Base-by-base conservation (phyloP, 495 filamentous ascomycete genomes). In the Neurospora terricola region DNA sequence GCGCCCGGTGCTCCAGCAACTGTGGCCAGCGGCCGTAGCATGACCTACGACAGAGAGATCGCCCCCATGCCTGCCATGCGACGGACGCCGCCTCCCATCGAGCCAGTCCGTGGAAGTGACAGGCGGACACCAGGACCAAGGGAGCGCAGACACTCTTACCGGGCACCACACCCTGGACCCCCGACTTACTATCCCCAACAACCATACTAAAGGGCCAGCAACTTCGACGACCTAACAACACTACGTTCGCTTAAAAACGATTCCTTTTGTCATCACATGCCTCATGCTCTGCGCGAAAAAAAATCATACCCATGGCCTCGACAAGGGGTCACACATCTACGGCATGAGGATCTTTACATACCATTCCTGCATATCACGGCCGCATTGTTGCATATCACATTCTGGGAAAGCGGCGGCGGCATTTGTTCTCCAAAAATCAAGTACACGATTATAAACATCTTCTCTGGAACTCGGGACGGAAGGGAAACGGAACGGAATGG, bases 21-120 rank as follows among this genome's bases (percentile, higher is more conserved):
- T 21, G 79, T 80, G 5, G 79, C 76, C 21, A 82, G 80, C 74
- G 81, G 80, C 1, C 78, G 77, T 43, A 80, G 77, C 73, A 71
- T 78, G 43, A 69, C 74, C 43, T 78, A 77, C 71, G 81, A 82
- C 38, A 75, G 77, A 43, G 79, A 79, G 23, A 59, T 74, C 21
- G 38, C 72, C 34, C 69, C 70, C 9, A 34, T 43, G 12, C 68
- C 42, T 6, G 71, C 37, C 6, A 38, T 79, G 40, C 71, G 79
- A 10, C 72, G 81, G 34, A 81, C 81, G 11, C 81, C 81, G 21
- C 81, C 81, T 23, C 75, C 79, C 21, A 73, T 79, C 4, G 81
- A 82, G 72, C 77, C 75, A 6, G 42, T 77, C 48, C 77, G 78
- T 66, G 54, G 54, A 66, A 66, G 54, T 10, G 78, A 81, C 36